Evolutionary conservation across 441 rosid species (phyloP).

Genomic region (Daphne laureola): DNA sequence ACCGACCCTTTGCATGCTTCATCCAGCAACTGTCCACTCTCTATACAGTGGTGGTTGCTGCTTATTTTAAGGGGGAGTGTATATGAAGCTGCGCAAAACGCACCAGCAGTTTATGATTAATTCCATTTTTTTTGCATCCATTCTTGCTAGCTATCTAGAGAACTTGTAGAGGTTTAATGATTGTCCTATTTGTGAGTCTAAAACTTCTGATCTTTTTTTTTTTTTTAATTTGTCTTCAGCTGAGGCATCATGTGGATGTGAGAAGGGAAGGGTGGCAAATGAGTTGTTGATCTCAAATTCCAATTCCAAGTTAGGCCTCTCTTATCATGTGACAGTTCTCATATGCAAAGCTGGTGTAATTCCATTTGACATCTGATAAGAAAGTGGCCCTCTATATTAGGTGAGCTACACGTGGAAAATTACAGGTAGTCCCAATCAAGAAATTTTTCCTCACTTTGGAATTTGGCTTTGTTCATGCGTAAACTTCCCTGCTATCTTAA

Average conservation of each 20-base stretch:
- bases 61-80: not conserved
- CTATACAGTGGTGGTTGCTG: no score
- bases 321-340: conserved; percentile 23
- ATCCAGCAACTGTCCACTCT: no score
- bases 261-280: conserved; percentile 11
- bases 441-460: conserved; percentile 23
- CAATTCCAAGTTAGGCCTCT: conserved; percentile 36
- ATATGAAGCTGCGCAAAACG: conserved; percentile 5
- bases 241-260: conserved; percentile 5
- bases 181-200: not conserved
- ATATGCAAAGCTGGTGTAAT: conserved; percentile 31
- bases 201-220: not conserved
- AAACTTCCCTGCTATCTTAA: conserved; percentile 15
- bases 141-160: not conserved
- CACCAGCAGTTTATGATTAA: not conserved
- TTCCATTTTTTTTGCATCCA: not conserved
- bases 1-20: no score
- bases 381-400: conserved; percentile 34
- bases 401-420: conserved; percentile 86
- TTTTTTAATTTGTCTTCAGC: no score
- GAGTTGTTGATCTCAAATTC: conserved; percentile 2
- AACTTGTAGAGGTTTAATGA: not conserved
- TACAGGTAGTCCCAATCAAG: conserved; percentile 38
- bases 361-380: conserved; percentile 43
- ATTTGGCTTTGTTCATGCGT: conserved; percentile 19